These are phyloP conservation scores for Hsuehochloa calcarea DNA, from an alignment of 176 grass and related monocot genomes.

Conservation along the genomic window DNA sequence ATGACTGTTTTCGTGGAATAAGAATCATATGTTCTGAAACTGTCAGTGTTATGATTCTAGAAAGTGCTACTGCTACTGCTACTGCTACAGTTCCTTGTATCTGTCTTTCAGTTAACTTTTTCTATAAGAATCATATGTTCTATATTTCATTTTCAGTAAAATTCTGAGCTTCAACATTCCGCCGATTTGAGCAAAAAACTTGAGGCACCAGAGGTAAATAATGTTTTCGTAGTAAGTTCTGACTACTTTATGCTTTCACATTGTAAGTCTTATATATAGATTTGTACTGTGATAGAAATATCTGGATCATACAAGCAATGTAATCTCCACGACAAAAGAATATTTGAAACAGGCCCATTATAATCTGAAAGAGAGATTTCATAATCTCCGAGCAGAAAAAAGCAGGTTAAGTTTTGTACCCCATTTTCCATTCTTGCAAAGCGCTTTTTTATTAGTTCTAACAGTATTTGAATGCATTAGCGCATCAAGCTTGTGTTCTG, in stretches of 20 bases:
- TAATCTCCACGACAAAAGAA: conserved; percentile 68
- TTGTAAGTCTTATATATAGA: background rate
- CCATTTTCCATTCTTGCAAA: background rate
- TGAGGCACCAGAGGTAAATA: conserved; percentile 65
- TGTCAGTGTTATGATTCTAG: background rate
- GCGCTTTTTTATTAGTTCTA: background rate
- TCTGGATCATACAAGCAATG: conserved; percentile 77
- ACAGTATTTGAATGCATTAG: conserved; percentile 58
- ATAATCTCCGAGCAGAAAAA: conserved; percentile 92
- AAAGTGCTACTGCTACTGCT: background rate
- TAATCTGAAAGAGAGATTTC: conserved; percentile 74
- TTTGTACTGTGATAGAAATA: conserved; percentile 59
- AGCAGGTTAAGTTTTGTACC: conserved; percentile 55
- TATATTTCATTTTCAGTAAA: conserved; percentile 48
- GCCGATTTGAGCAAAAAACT: conserved; percentile 69
- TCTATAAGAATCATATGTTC: too few relatives aligned
- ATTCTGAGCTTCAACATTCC: conserved; percentile 68
- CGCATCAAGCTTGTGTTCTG: conserved; percentile 88
- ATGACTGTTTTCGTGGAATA: too few relatives aligned
- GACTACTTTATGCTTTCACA: background rate
- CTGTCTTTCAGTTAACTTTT: conserved; percentile 1
- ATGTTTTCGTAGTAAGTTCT: background rate
- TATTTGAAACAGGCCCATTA: conserved; percentile 85
- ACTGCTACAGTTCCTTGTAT: background rate
- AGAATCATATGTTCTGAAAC: background rate